phyloP scores from a whole-genome alignment of 2,329 filamentous ascomycete species.

The Fusarium annulatum region DNA sequence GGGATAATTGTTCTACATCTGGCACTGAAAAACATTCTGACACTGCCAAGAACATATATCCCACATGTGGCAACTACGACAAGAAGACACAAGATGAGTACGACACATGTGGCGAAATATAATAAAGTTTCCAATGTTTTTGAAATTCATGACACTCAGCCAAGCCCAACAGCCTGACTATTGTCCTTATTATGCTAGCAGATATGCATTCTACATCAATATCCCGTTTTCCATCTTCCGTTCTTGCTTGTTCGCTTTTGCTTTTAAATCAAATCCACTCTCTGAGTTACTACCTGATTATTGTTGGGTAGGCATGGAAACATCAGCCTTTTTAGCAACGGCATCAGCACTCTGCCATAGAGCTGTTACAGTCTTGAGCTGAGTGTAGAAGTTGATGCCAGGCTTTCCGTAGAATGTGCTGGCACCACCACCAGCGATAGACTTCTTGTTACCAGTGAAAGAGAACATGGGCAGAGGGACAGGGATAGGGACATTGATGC shows the following conservation, averaged over 20 bases:
- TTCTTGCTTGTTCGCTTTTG: slow-evolving; percentile 1
- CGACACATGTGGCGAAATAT: neutral
- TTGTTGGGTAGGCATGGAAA: slow-evolving; percentile 80
- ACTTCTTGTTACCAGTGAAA: slow-evolving; percentile 86
- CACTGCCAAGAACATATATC: neutral
- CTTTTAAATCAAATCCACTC: neutral
- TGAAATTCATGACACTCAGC: slow-evolving; percentile 14
- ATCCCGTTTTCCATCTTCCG: slow-evolving; percentile 3
- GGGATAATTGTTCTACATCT: neutral
- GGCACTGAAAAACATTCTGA: neutral
- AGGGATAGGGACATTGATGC: slow-evolving; percentile 85
- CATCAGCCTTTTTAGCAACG: slow-evolving; percentile 83
- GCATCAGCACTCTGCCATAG: slow-evolving; percentile 90
- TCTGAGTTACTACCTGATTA: slow-evolving; percentile 26
- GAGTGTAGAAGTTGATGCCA: slow-evolving; percentile 94
- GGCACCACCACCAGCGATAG: slow-evolving; percentile 88
- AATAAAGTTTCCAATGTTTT: slow-evolving; percentile 18
- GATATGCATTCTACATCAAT: slow-evolving; percentile 17
- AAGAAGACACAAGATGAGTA: neutral
- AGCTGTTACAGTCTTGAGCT: slow-evolving; percentile 96
- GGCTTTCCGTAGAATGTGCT: slow-evolving; percentile 96
- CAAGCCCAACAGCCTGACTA: slow-evolving; percentile 2
- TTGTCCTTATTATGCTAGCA: slow-evolving; percentile 10
- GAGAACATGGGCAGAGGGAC: slow-evolving; percentile 78
- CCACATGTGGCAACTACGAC: neutral